Conservation (phyloP, 306 rosid genomes). For the Glycine latifolia region DNA sequence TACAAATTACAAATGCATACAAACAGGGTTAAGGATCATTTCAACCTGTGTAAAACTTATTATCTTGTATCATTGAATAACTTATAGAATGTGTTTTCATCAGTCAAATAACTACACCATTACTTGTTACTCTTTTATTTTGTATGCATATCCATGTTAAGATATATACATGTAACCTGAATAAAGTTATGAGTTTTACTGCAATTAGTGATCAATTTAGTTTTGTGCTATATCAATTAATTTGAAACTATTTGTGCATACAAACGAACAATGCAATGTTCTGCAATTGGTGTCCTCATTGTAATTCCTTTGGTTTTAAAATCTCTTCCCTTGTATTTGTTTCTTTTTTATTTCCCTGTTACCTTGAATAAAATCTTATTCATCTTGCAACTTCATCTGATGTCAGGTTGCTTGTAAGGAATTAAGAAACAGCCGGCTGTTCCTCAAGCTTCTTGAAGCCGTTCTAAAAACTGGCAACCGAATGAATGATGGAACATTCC, state of each 20-base stretch:
- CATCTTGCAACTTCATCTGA: conserved; percentile 40
- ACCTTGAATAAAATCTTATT: conserved; percentile 30
- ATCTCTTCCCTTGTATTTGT: background rate
- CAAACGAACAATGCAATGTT: background rate
- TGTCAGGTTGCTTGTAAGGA: conserved; percentile 90
- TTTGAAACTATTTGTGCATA: conserved; percentile 6
- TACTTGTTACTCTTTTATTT: conserved; percentile 4
- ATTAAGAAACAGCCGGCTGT: conserved; percentile 81
- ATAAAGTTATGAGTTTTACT: background rate
- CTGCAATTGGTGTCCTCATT: conserved; percentile 10
- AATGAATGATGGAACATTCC: conserved; percentile 95
- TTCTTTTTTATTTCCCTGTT: conserved; percentile 12
- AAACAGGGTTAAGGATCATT: conserved; percentile 17
- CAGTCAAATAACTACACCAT: background rate
- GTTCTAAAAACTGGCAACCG: conserved; percentile 99
- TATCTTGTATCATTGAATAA: background rate
- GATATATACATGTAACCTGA: background rate
- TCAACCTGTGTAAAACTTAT: conserved; percentile 10
- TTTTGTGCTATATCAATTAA: conserved; percentile 2
- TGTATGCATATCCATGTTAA: background rate
- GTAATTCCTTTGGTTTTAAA: conserved; percentile 17
- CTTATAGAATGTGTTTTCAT: background rate
- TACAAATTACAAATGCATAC: background rate
- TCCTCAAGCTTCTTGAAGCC: conserved; percentile 97
- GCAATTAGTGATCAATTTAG: conserved; percentile 14